These are phyloP conservation scores for Boletus subparvulus DNA, from an alignment of 768 basidiomycete genomes.

Conservation along the genomic window DNA sequence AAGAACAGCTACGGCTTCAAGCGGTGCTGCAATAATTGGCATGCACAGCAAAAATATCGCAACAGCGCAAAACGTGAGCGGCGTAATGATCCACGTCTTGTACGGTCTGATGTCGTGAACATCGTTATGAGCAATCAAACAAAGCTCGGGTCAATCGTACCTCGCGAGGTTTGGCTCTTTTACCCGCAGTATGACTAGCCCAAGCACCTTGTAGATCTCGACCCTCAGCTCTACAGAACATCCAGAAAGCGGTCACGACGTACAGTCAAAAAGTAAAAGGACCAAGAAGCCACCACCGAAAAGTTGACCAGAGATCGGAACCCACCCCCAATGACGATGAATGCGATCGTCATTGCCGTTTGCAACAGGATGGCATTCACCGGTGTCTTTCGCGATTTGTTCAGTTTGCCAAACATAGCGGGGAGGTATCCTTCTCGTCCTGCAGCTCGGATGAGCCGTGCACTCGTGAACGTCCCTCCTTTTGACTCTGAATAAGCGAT, in stretches of 20 bases:
- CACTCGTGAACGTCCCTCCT: constrained; percentile 73
- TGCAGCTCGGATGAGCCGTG: constrained; percentile 87
- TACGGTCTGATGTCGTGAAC: constrained; percentile 64
- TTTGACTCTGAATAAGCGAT: constrained; percentile 10
- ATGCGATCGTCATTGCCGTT: constrained; percentile 66
- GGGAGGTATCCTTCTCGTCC: constrained; percentile 89
- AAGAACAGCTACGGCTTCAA: constrained; percentile 83
- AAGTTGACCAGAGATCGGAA: constrained; percentile 90
- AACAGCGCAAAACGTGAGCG: constrained; percentile 85
- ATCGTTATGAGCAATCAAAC: neutral
- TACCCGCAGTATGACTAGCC: constrained; percentile 81
- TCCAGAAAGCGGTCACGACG: constrained; percentile 22
- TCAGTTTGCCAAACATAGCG: constrained; percentile 73
- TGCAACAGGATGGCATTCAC: constrained; percentile 86
- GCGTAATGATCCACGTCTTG: constrained; percentile 88
- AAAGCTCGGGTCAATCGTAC: constrained; percentile 33
- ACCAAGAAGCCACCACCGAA: constrained; percentile 83
- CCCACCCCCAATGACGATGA: constrained; percentile 85
- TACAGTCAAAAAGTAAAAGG: constrained; percentile 84
- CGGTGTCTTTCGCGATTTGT: constrained; percentile 77
- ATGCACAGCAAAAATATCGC: constrained; percentile 67
- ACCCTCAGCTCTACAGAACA: neutral
- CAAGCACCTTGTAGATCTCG: constrained; percentile 61
- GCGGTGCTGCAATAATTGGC: constrained; percentile 91
- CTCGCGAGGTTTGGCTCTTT: constrained; percentile 89